Evolutionary conservation across 2,329 filamentous ascomycete genomes (phyloP).

Genomic region (Diplodia corticola): DNA sequence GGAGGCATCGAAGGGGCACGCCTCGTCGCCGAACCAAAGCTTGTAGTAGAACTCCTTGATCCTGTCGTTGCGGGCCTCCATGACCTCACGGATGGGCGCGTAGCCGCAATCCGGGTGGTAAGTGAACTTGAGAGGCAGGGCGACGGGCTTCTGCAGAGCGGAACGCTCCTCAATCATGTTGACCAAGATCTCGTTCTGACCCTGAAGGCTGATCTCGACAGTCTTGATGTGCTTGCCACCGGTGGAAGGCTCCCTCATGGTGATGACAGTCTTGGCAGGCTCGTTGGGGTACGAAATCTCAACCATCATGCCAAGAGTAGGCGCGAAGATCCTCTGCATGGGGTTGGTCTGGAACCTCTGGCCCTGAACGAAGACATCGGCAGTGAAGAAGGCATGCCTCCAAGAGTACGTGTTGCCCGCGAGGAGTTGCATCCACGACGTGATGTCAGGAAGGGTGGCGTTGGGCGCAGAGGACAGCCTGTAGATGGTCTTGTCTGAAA

Average conservation of each 20-base stretch:
- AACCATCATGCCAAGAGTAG: conserved; percentile 81
- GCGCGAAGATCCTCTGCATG: conserved; percentile 86
- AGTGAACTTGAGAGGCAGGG: conserved; percentile 81
- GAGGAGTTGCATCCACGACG: conserved; percentile 84
- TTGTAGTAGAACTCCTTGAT: conserved; percentile 99
- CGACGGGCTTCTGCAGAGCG: conserved; percentile 76
- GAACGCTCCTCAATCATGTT: conserved; percentile 93
- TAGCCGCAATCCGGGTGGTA: conserved; percentile 96
- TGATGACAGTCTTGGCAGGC: conserved; percentile 78
- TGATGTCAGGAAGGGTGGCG: conserved; percentile 71
- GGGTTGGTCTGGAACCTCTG: conserved; percentile 98
- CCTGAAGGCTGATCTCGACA: conserved; percentile 76
- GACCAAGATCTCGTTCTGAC: conserved; percentile 77
- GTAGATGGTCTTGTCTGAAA: conserved; percentile 78
- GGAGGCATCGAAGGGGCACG: conserved; percentile 77
- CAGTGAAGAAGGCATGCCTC: conserved; percentile 91
- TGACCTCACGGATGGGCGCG: conserved; percentile 95
- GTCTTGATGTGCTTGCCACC: conserved; percentile 87
- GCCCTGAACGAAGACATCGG: conserved; percentile 91
- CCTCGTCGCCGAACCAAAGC: conserved; percentile 91
- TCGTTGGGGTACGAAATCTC: conserved; percentile 84
- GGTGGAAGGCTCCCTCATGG: conserved; percentile 81
- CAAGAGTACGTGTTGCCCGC: conserved; percentile 85
- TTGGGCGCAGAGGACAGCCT: conserved; percentile 75
- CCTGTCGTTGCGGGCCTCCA: conserved; percentile 92